Percentiles rank a stretch among this genome's conserved stretches.
Evolutionary conservation across 768 basidiomycete species (phyloP).

Genomic region (Tricholoma furcatifolium): DNA sequence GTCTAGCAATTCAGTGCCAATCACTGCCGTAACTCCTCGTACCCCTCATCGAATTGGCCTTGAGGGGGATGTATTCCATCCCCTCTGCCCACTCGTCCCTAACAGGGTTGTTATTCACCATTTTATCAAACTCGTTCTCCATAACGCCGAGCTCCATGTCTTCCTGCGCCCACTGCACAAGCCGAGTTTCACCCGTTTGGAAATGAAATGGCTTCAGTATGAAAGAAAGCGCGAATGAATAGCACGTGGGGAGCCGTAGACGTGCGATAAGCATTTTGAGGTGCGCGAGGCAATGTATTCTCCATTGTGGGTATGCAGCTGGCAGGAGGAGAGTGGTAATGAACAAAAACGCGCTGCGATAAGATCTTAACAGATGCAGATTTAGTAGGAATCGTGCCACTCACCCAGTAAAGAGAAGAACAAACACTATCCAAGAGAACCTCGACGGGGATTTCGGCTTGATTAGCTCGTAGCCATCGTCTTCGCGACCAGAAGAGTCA

Average conservation of each 20-base stretch:
- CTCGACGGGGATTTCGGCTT: constrained; percentile 16
- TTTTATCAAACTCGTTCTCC: constrained; percentile 27
- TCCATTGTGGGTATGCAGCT: constrained; percentile 25
- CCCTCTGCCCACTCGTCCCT: constrained; percentile 28
- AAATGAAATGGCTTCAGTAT: constrained; percentile 26
- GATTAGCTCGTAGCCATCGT: constrained; percentile 24
- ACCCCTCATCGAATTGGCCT: constrained; percentile 25
- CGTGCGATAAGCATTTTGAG: constrained; percentile 16
- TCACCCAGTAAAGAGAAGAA: constrained; percentile 24
- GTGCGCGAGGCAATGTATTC: constrained; percentile 21
- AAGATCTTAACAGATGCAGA: neutral
- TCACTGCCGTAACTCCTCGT: constrained; percentile 11
- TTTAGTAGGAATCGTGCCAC: neutral
- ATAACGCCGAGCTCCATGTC: constrained; percentile 34
- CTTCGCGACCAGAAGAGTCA: constrained; percentile 4
- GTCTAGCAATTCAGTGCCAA: neutral
- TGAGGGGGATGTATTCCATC: constrained; percentile 44
- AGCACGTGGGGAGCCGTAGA: constrained; percentile 15
- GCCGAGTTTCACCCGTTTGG: constrained; percentile 37
- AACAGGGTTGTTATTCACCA: constrained; percentile 35
- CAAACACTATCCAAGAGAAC: constrained; percentile 22
- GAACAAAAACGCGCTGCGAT: constrained; percentile 15
- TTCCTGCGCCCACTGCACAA: constrained; percentile 48
- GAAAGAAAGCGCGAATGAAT: constrained; percentile 12
- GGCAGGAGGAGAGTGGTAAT: constrained; percentile 17